phyloP scores from a whole-genome alignment of 352 stramenopile genomes.

The Globisporangium radiosum region DNA sequence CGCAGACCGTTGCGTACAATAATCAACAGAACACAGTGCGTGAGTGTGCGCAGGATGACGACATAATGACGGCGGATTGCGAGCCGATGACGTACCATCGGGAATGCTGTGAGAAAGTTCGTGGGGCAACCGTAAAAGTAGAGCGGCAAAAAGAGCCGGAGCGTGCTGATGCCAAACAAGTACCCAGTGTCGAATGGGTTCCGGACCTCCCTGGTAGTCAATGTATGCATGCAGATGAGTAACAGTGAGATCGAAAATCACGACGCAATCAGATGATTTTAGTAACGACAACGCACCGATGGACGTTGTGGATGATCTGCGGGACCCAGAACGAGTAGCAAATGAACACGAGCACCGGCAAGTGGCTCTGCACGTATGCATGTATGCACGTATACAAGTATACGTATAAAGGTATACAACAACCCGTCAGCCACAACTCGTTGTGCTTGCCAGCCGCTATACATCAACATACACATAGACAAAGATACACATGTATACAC shows the following conservation, averaged over 20 bases:
- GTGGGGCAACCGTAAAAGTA: conserved; percentile 94
- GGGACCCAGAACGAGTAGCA: conserved; percentile 98
- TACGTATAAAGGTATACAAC: neutral
- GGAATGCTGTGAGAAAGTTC: conserved; percentile 90
- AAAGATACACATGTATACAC: neutral
- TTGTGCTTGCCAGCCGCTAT: too few relatives aligned
- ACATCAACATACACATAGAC: too few relatives aligned
- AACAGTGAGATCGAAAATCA: neutral
- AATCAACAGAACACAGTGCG: too few relatives aligned
- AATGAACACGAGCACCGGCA: conserved; percentile 88
- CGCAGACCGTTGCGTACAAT: neutral
- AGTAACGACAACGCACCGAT: conserved; percentile 38
- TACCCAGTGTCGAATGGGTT: conserved; percentile 93
- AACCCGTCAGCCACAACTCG: too few relatives aligned
- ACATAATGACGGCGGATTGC: neutral
- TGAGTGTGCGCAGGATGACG: too few relatives aligned
- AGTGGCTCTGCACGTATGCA: conserved; percentile 45
- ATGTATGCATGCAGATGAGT: neutral
- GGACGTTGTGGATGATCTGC: conserved; percentile 96
- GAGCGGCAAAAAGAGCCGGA: conserved; percentile 91
- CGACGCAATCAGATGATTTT: neutral
- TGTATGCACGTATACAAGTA: too few relatives aligned
- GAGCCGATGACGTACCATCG: conserved; percentile 45
- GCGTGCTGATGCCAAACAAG: conserved; percentile 91
- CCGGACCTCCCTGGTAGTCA: conserved; percentile 68